phyloP scores from a whole-genome alignment of 176 grass and related monocot species.

The Leersia perrieri region DNA sequence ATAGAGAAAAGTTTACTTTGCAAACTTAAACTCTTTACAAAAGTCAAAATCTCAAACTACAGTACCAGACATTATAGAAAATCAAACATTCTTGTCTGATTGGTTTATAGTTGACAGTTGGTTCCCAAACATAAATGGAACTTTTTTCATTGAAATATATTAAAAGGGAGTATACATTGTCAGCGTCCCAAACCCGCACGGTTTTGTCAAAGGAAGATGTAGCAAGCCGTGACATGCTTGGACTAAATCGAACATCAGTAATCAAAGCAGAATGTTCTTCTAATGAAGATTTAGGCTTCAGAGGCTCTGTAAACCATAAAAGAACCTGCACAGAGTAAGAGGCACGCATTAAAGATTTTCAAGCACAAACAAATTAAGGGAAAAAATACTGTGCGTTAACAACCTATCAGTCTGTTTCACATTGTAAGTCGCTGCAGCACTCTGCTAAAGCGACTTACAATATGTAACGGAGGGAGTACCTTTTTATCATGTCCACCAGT shows the following conservation, averaged over 20 bases:
- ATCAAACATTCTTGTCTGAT: background rate
- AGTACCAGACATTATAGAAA: background rate
- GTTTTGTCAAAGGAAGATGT: slow-evolving; percentile 98
- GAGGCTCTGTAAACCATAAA: slow-evolving; percentile 70
- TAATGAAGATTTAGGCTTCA: slow-evolving; percentile 75
- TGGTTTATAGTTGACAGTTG: background rate
- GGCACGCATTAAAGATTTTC: slow-evolving; percentile 12
- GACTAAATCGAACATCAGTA: slow-evolving; percentile 97
- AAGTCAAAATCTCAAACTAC: background rate
- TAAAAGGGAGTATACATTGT: slow-evolving; percentile 69
- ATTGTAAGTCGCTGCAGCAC: no score
- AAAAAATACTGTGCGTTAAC: background rate
- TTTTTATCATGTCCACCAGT: slow-evolving; percentile 99
- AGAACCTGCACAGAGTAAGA: slow-evolving; percentile 53
- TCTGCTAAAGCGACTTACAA: no score
- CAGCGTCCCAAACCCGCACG: slow-evolving; percentile 96
- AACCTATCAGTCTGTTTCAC: no score
- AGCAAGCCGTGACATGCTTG: slow-evolving; percentile 88
- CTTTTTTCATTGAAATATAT: background rate
- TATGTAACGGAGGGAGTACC: no score
- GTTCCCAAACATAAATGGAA: background rate
- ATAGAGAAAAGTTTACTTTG: background rate
- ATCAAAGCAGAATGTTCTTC: slow-evolving; percentile 84
- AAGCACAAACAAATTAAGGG: background rate
- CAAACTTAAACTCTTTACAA: background rate